Evolutionary conservation across 768 basidiomycete genomes (phyloP).

Genomic region (Hericium rajendrae): DNA sequence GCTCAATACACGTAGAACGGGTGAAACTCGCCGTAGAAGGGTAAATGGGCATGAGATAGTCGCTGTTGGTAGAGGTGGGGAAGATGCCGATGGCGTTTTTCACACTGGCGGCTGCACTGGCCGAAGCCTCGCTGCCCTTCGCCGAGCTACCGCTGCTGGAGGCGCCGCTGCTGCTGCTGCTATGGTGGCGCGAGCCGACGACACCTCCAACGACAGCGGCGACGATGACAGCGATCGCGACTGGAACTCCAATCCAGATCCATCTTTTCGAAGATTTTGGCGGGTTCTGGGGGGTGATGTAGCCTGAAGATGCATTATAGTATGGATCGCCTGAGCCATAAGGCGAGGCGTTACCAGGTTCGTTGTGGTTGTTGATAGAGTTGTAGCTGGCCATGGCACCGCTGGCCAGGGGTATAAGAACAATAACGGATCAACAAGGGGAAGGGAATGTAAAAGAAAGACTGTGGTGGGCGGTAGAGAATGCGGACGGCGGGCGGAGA

Average conservation of each 20-base stretch:
- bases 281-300: conserved; percentile 39
- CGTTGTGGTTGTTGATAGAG: conserved; percentile 18
- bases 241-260: conserved; percentile 68
- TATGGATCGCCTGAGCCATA: conserved; percentile 60
- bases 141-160: conserved; percentile 17
- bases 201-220: conserved; percentile 74
- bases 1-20: not conserved
- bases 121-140: conserved; percentile 28
- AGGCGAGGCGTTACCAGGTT: conserved; percentile 21
- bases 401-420: conserved; percentile 7
- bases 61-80: conserved; percentile 70
- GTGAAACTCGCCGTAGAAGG: conserved; percentile 68
- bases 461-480: not conserved
- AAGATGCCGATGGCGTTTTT: conserved; percentile 58
- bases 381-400: conserved; percentile 33
- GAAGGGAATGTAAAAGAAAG: conserved; percentile 11
- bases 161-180: conserved; percentile 29
- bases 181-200: conserved; percentile 48
- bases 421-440: not conserved
- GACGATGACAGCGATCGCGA: conserved; percentile 50
- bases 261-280: conserved; percentile 57
- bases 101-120: conserved; percentile 46
- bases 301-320: conserved; percentile 63
- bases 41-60: conserved; percentile 77
- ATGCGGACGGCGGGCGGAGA: not conserved